These are phyloP conservation scores for Antrodiella citrinella DNA, from an alignment of 768 basidiomycete genomes.

Conservation along the genomic window DNA sequence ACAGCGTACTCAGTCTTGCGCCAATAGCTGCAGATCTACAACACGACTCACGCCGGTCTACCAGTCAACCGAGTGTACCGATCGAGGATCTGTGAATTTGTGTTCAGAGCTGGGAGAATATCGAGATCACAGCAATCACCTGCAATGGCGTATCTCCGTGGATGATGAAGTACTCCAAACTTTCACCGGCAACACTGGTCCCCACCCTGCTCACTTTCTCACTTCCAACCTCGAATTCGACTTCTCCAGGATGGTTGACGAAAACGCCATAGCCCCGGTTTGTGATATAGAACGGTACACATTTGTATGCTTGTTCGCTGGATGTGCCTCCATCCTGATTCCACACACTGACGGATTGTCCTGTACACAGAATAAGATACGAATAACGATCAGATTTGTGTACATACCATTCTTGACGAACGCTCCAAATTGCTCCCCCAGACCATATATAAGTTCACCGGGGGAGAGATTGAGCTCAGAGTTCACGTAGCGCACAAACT, in stretches of 20 bases:
- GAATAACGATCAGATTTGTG: constrained; percentile 4
- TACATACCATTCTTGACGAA: constrained; percentile 66
- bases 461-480: constrained; percentile 60
- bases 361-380: constrained; percentile 19
- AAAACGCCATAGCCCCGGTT: constrained; percentile 70
- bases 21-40: background rate
- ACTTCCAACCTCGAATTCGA: constrained; percentile 65
- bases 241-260: constrained; percentile 69
- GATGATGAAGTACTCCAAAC: constrained; percentile 64
- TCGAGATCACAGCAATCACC: constrained; percentile 29
- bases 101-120: background rate
- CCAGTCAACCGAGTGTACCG: constrained; percentile 55
- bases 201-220: constrained; percentile 61
- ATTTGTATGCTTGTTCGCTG: constrained; percentile 60
- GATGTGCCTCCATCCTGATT: constrained; percentile 73
- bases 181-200: constrained; percentile 52
- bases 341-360: constrained; percentile 57
- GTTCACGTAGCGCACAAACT: constrained; percentile 38
- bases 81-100: constrained; percentile 49
- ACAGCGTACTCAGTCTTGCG: background rate
- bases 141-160: constrained; percentile 60
- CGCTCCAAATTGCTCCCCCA: constrained; percentile 69
- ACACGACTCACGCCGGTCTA: constrained; percentile 40
- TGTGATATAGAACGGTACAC: constrained; percentile 61
- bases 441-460: constrained; percentile 65